Evolutionary conservation across 257 asterid genomes (phyloP).

Genomic region (Solanum stenotomum): DNA sequence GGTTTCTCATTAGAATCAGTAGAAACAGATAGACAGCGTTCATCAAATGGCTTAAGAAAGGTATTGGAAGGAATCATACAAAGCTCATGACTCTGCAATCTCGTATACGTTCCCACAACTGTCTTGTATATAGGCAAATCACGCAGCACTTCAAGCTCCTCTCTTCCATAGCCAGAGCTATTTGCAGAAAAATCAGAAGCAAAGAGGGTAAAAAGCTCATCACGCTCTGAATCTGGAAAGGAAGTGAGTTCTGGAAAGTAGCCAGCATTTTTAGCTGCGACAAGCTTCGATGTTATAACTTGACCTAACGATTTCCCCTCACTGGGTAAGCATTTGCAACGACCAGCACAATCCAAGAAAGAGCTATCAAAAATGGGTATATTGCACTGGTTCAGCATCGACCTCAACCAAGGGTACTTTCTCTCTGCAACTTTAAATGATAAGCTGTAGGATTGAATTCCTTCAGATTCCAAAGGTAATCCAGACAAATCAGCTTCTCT

Average conservation of each 20-base stretch:
- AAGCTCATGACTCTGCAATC: slow-evolving; percentile 45
- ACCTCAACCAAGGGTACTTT: slow-evolving; percentile 76
- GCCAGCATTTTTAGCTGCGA: slow-evolving; percentile 79
- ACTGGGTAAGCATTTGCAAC: slow-evolving; percentile 60
- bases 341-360: slow-evolving; percentile 76
- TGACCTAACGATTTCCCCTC: slow-evolving; percentile 66
- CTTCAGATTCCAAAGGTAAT: slow-evolving; percentile 28
- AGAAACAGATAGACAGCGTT: slow-evolving; percentile 58
- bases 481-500: slow-evolving; percentile 34
- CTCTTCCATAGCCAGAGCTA: slow-evolving; percentile 52
- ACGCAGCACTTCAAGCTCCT: slow-evolving; percentile 69
- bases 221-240: slow-evolving; percentile 50
- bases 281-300: slow-evolving; percentile 64
- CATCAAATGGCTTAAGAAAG: slow-evolving; percentile 79
- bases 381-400: slow-evolving; percentile 74
- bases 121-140: slow-evolving; percentile 85
- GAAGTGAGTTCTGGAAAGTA: slow-evolving; percentile 57
- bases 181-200: slow-evolving; percentile 55
- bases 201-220: slow-evolving; percentile 62
- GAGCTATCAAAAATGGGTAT: slow-evolving; percentile 71
- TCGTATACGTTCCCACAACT: slow-evolving; percentile 62
- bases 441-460: slow-evolving; percentile 27
- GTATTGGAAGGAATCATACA: slow-evolving; percentile 82
- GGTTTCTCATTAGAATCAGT: slow-evolving; percentile 51
- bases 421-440: slow-evolving; percentile 42